Conservation (phyloP, 352 stramenopile genomes). For the Phytophthora rubi region DNA sequence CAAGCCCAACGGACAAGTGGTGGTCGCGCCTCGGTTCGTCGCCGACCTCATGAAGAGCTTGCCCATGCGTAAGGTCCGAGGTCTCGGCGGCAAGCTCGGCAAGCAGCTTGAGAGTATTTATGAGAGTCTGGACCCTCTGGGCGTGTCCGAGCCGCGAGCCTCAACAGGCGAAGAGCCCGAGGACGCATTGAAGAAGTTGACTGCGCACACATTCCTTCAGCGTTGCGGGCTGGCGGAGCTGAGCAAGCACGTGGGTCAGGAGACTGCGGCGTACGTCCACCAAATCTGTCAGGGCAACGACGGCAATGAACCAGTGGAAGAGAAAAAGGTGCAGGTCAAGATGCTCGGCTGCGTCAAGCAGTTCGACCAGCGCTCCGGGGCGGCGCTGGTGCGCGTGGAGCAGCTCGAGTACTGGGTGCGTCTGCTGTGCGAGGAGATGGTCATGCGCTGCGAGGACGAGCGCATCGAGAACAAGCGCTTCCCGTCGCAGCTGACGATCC, state of each 20-base stretch:
- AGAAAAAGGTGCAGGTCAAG: slow-evolving; percentile 73
- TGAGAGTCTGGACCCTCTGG: slow-evolving; percentile 36
- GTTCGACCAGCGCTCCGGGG: slow-evolving; percentile 72
- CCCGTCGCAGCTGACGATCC: slow-evolving; percentile 63
- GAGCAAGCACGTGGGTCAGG: slow-evolving; percentile 56
- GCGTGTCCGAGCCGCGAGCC: neutral
- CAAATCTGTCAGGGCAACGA: slow-evolving; percentile 72
- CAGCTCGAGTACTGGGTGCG: slow-evolving; percentile 82
- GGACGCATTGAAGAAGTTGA: slow-evolving; percentile 29
- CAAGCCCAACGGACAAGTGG: slow-evolving; percentile 82
- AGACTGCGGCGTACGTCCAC: slow-evolving; percentile 65
- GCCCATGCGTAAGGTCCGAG: slow-evolving; percentile 74
- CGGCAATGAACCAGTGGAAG: slow-evolving; percentile 71
- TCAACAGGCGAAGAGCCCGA: slow-evolving; percentile 5
- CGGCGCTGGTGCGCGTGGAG: slow-evolving; percentile 47
- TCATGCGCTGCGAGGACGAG: slow-evolving; percentile 83
- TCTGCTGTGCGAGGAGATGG: slow-evolving; percentile 76
- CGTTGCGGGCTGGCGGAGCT: slow-evolving; percentile 61
- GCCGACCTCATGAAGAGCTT: slow-evolving; percentile 70
- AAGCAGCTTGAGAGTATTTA: slow-evolving; percentile 72
- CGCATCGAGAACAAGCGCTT: slow-evolving; percentile 80
- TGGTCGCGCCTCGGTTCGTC: slow-evolving; percentile 73
- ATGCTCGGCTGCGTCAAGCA: slow-evolving; percentile 79
- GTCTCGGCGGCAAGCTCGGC: slow-evolving; percentile 80
- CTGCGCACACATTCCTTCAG: slow-evolving; percentile 61